Conservation (phyloP, 495 filamentous ascomycete species). For the Chaetomium cochliodes region DNA sequence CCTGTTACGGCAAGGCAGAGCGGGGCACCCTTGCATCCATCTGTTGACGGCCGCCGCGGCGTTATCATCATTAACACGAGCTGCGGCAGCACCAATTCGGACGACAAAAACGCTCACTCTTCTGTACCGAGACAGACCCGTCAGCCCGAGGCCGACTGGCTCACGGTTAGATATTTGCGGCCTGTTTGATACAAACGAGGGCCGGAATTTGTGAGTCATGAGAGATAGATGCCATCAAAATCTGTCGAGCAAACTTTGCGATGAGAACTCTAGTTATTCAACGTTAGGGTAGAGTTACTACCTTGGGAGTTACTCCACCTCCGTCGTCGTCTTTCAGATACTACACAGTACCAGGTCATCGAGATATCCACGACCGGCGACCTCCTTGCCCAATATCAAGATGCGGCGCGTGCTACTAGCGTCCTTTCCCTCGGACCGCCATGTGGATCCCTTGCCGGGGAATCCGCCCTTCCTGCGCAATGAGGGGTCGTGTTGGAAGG, state of each 20-base stretch:
- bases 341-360: too few relatives aligned
- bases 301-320: too few relatives aligned
- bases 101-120: constrained; percentile 4
- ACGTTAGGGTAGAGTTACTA: too few relatives aligned
- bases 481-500: constrained; percentile 4
- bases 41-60: constrained; percentile 11
- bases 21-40: neutral
- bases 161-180: neutral
- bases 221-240: neutral
- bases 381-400: neutral
- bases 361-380: too few relatives aligned
- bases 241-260: neutral
- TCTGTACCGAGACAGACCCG: neutral
- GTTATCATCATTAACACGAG: constrained; percentile 18
- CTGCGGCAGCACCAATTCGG: constrained; percentile 20
- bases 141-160: neutral
- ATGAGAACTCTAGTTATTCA: neutral
- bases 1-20: constrained; percentile 1
- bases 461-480: neutral
- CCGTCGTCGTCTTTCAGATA: too few relatives aligned
- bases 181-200: neutral
- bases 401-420: constrained; percentile 7
- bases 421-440: constrained; percentile 7
- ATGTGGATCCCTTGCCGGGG: constrained; percentile 1
- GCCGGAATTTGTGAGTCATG: too few relatives aligned